These are phyloP conservation scores for Cercospora canescens DNA, from an alignment of 2,329 filamentous ascomycete genomes.

Conservation along the genomic window DNA sequence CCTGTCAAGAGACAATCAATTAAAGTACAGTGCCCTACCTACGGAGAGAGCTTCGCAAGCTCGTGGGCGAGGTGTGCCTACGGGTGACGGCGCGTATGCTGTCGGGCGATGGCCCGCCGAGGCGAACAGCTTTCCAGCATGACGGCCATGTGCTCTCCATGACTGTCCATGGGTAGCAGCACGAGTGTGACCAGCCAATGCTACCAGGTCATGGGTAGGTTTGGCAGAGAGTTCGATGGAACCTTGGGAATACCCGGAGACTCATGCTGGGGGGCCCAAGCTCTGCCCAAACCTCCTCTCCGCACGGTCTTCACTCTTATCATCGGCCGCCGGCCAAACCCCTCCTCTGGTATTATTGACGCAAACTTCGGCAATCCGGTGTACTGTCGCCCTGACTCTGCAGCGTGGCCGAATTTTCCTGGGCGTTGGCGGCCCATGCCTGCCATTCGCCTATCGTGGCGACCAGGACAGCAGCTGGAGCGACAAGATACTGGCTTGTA, in stretches of 20 bases:
- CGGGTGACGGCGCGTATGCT: background rate
- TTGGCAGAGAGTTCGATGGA: background rate
- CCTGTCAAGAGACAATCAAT: background rate
- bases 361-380: background rate
- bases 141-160: background rate
- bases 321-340: slow-evolving; percentile 5
- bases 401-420: background rate
- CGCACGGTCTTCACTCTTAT: slow-evolving; percentile 10
- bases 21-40: background rate
- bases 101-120: background rate
- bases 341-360: background rate
- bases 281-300: background rate
- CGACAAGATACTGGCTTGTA: background rate
- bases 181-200: background rate
- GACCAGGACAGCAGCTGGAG: background rate
- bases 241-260: background rate
- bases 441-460: slow-evolving; percentile 7
- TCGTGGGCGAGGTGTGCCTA: background rate
- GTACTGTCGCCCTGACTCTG: background rate
- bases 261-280: background rate
- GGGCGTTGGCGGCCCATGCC: background rate
- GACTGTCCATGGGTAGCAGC: background rate
- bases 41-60: background rate
- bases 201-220: background rate
- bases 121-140: background rate